Evolutionary conservation across 208 protist species (phyloP), one percentile per base, ranked within the genome.

Genomic region (Phytomonas francai): DNA sequence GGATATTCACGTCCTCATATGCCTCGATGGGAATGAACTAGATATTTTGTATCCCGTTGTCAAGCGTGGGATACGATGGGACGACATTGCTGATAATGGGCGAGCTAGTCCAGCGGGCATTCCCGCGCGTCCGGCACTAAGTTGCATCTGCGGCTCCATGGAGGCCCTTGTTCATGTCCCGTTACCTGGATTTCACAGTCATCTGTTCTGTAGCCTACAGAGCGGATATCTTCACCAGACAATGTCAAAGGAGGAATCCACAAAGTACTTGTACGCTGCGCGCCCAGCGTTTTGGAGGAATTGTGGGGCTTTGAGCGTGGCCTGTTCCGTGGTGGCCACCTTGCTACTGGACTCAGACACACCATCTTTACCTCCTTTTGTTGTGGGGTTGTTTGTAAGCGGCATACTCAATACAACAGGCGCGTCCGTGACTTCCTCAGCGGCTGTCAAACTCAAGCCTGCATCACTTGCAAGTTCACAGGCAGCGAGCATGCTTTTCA

Each of bases 251-350:
- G 39, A 45, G 1, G 39, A 45, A 16, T 45, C 39, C 39, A 11
- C 39, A 2, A 45, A 45, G 39, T 7, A 45, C 39, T 14, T 45
- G 39, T 45, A 14, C 8, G 39, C 39, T 14, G 39, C 39, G 39
- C 39, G 39, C 39, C 39, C 39, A 45, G 39, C 81, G 22, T 79
- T 91, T 19, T 94, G 82, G 79, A 77, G 88, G 5, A 83, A 91
- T 49, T 56, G 64, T 4, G 62, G 45, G n/a, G 72, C 84, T 0
- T 72, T 92, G 11, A 82, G 88, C 56, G 70, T 76, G 6, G 73
- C 74, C 57, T 81, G 76, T 27, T 89, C 85, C 19, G 67, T 86
- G 36, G 49, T 92, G 9, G 30, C 87, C 51, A 81, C 83, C 8
- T 22, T 86, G n/a, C 31, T 85, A 28, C 68, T 80, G n/a, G 77